Percentiles rank a stretch among this genome's conserved stretches.
These are phyloP conservation scores for Hirschfeldia incana DNA, from an alignment of 345 rosid species.

Conservation along the genomic window DNA sequence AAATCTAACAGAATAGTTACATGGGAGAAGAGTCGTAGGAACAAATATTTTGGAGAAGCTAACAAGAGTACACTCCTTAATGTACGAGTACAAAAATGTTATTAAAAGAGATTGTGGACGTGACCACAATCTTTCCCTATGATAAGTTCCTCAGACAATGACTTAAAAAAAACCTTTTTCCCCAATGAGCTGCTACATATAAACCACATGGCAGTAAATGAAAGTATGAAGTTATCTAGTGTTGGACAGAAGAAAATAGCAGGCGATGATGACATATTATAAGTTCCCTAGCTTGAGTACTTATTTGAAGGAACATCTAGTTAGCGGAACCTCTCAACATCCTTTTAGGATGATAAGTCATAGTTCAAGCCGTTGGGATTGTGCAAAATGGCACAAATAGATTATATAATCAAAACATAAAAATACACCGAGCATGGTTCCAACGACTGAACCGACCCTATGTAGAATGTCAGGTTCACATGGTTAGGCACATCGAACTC, in stretches of 20 bases:
- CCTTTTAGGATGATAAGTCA: constrained; percentile 26
- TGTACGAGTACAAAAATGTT: not conserved
- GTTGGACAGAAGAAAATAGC: no score
- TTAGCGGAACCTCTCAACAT: constrained; percentile 11
- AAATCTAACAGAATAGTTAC: no score
- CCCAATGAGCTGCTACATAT: not conserved
- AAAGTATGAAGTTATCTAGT: not conserved
- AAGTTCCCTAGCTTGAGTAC: constrained; percentile 4
- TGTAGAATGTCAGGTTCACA: constrained; percentile 33
- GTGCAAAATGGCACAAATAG: constrained; percentile 33
- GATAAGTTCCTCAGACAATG: constrained; percentile 5
- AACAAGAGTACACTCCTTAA: not conserved
- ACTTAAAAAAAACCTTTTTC: not conserved
- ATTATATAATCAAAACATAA: constrained; percentile 29
- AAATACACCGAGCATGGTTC: constrained; percentile 36
- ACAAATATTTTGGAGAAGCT: not conserved
- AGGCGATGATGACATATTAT: no score
- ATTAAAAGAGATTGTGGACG: not conserved
- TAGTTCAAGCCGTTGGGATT: constrained; percentile 30
- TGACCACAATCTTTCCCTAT: not conserved
- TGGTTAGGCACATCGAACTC: constrained; percentile 31
- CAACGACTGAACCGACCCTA: constrained; percentile 42
- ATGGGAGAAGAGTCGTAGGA: no score
- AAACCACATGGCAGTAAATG: not conserved
- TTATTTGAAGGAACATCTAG: not conserved